These are phyloP conservation scores for Penicillium roqueforti DNA, from an alignment of 495 filamentous ascomycete species.

Conservation along the genomic window DNA sequence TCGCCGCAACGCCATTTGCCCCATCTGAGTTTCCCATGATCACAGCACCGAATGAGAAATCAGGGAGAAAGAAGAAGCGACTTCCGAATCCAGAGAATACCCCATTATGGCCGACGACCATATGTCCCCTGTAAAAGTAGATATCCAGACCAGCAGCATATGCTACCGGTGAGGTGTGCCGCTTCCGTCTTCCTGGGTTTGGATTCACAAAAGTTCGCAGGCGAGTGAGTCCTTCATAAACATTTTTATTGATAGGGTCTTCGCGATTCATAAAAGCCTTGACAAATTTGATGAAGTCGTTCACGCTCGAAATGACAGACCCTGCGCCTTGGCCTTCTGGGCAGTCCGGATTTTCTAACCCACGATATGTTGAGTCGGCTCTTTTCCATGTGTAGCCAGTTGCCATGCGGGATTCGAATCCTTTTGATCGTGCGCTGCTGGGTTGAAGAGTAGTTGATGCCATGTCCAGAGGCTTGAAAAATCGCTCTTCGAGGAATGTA, in stretches of 20 bases:
- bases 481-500: constrained; percentile 30
- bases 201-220: constrained; percentile 11
- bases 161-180: constrained; percentile 12
- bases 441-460: constrained; percentile 30
- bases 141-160: constrained; percentile 21
- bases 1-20: constrained; percentile 5
- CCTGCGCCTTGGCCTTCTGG: constrained; percentile 40
- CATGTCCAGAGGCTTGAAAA: constrained; percentile 43
- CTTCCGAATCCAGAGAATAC: constrained; percentile 12
- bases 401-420: constrained; percentile 31
- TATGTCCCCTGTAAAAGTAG: constrained; percentile 16
- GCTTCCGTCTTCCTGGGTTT: constrained; percentile 2
- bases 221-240: constrained; percentile 16
- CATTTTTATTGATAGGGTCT: constrained; percentile 11
- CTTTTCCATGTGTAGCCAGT: constrained; percentile 20
- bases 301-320: constrained; percentile 39
- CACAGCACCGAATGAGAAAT: constrained; percentile 14
- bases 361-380: neutral
- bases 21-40: constrained; percentile 15
- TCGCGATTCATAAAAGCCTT: constrained; percentile 23
- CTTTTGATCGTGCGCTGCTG: constrained; percentile 17
- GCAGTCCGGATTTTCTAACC: constrained; percentile 12
- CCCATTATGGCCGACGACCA: constrained; percentile 20
- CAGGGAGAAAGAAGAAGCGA: constrained; percentile 19
- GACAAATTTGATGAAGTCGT: constrained; percentile 44